Evolutionary conservation across 768 basidiomycete genomes (phyloP), one percentile per base, ranked within the genome.

Genomic region (Agaricus subrufescens): DNA sequence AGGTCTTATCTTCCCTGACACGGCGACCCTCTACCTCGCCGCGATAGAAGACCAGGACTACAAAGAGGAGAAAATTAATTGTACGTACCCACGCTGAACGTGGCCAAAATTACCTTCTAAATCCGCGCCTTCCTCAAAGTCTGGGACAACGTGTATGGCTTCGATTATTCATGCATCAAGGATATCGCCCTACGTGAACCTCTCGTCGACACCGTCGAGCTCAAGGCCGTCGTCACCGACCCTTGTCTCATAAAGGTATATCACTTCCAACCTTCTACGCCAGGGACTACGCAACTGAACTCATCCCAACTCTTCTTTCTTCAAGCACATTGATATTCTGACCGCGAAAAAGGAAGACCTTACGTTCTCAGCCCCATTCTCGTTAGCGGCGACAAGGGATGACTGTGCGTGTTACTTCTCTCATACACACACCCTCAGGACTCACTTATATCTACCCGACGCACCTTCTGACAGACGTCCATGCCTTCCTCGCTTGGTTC

Each of bases 71-170:
- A 99, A 99, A 73, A 99, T 99, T 68, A 95, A 95, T 72, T 99
- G 96, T 98, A 68, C 68, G 91, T 82, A 3, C 25, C 19, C 12
- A 19, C 19, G 19, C 46, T 54, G 27, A 30, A 30, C 46, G 45
- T 29, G 19, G 25, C 26, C 46, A 14, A 26, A 19, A 34, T 8
- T 23, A 30, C 11, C 26, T n/a, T 11, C 27, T 29, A 30, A 11
- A 29, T 31, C 27, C 30, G 37, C 14, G 56, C 45, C 10, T 42
- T 46, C 12, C 43, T 27, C n/a, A n/a, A 3, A 98, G 96, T 96
- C 79, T 99, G 97, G 97, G 94, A 98, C 66, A 94, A 98, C 65
- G 97, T 99, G 23, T 99, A 99, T 71, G 97, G 97, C 26, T 98
- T 99, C 72, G 95, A 99, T 73, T 99, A 92, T 73, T 97, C 94